phyloP scores from a whole-genome alignment of 768 basidiomycete genomes.

The Cystofilobasidium ferigula region DNA sequence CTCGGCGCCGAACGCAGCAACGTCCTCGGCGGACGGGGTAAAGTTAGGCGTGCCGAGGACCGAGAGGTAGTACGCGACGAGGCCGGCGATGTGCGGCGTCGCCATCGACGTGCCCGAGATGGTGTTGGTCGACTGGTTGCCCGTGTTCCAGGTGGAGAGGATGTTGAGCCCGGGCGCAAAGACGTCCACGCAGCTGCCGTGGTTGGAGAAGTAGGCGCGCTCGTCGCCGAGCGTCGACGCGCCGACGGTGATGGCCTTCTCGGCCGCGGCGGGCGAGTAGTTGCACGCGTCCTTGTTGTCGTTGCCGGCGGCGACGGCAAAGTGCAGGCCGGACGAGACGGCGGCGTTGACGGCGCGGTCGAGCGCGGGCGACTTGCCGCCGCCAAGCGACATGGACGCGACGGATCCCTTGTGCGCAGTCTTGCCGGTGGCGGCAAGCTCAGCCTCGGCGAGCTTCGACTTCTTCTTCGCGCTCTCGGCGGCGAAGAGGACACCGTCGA shows the following conservation, averaged over 20 bases:
- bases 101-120: slow-evolving; percentile 80
- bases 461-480: slow-evolving; percentile 45
- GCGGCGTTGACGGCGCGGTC: slow-evolving; percentile 77
- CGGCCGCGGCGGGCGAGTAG: slow-evolving; percentile 82
- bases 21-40: slow-evolving; percentile 17
- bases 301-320: slow-evolving; percentile 48
- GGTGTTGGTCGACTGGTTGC: slow-evolving; percentile 43
- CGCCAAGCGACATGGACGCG: slow-evolving; percentile 95
- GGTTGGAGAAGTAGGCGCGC: slow-evolving; percentile 65
- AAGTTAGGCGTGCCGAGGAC: slow-evolving; percentile 57
- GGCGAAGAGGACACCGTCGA: slow-evolving; percentile 59
- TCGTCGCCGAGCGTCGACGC: slow-evolving; percentile 48
- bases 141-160: slow-evolving; percentile 70
- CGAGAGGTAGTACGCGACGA: slow-evolving; percentile 83
- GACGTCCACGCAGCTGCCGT: slow-evolving; percentile 50
- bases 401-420: slow-evolving; percentile 76
- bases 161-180: slow-evolving; percentile 88
- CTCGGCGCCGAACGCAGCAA: no score
- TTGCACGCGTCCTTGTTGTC: slow-evolving; percentile 45
- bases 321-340: slow-evolving; percentile 74
- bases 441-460: slow-evolving; percentile 52
- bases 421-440: slow-evolving; percentile 60
- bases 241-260: slow-evolving; percentile 86
- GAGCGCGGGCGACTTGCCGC: slow-evolving; percentile 75
- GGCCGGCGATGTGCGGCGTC: slow-evolving; percentile 79